Percentiles rank a stretch among this genome's conserved stretches.
Evolutionary conservation across 805 yeast genomes (phyloP).

Genomic region (Candida ascalaphidarum): DNA sequence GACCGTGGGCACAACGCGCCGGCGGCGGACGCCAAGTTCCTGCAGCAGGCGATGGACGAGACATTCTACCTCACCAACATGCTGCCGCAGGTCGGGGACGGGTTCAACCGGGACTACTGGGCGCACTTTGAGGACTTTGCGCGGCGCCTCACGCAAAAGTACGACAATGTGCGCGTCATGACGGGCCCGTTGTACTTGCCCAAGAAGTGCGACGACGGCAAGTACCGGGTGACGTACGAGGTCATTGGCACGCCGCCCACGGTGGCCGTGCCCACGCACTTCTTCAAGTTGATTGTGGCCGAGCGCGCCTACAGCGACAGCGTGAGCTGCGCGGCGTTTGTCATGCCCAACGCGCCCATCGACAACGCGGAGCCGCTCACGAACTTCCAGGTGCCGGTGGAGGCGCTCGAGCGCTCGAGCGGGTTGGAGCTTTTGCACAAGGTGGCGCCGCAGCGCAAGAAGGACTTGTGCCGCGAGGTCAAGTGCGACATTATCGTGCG

Average conservation of each 20-base stretch:
- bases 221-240: slow-evolving; percentile 78
- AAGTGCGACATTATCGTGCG: slow-evolving; percentile 74
- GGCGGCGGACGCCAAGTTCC: slow-evolving; percentile 92
- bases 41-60: slow-evolving; percentile 89
- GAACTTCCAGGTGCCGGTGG: slow-evolving; percentile 78
- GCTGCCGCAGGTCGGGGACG: slow-evolving; percentile 96
- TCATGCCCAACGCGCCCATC: slow-evolving; percentile 80
- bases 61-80: slow-evolving; percentile 86
- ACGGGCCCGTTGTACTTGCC: slow-evolving; percentile 95
- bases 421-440: slow-evolving; percentile 76
- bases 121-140: slow-evolving; percentile 91
- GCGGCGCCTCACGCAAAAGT: slow-evolving; percentile 64
- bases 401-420: slow-evolving; percentile 78
- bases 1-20: slow-evolving; percentile 98
- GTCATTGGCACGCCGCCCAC: slow-evolving; percentile 95
- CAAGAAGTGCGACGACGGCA: slow-evolving; percentile 70
- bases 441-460: slow-evolving; percentile 48
- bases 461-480: slow-evolving; percentile 71
- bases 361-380: slow-evolving; percentile 63
- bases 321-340: slow-evolving; percentile 84
- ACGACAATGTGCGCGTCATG: slow-evolving; percentile 71
- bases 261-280: slow-evolving; percentile 96
- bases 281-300: slow-evolving; percentile 84
- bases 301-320: slow-evolving; percentile 43
- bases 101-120: slow-evolving; percentile 96